Evolutionary conservation across 176 grass and related monocot genomes (phyloP).

Genomic region (Rhynchospora breviuscula): DNA sequence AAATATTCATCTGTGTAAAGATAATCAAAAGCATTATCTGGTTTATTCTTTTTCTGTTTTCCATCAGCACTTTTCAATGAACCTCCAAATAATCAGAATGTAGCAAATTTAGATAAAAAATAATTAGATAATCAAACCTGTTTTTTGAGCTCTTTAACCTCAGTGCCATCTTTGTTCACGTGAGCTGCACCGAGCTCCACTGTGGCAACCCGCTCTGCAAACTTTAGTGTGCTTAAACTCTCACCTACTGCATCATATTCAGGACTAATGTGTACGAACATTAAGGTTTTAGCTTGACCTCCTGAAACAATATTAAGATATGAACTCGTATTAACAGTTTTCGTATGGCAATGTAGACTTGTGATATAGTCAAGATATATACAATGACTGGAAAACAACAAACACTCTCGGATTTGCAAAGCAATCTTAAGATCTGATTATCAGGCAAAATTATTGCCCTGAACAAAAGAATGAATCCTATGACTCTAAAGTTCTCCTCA

Average conservation of each 20-base stretch:
- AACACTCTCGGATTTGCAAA: neutral
- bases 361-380: neutral
- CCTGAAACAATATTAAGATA: slow-evolving; percentile 41
- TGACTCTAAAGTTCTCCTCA: neutral
- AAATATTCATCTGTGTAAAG: neutral
- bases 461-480: neutral
- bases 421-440: neutral
- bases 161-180: slow-evolving; percentile 58
- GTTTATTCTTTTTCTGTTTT: neutral
- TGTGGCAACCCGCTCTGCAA: slow-evolving; percentile 77
- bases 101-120: slow-evolving; percentile 4
- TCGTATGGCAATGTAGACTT: neutral
- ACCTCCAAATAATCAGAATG: neutral
- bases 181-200: slow-evolving; percentile 70
- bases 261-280: slow-evolving; percentile 93
- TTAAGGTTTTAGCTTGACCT: slow-evolving; percentile 90
- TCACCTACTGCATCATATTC: slow-evolving; percentile 55
- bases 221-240: slow-evolving; percentile 81
- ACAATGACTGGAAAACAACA: neutral
- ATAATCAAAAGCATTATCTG: neutral
- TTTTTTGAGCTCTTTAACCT: slow-evolving; percentile 75
- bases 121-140: slow-evolving; percentile 38
- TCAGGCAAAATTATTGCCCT: neutral
- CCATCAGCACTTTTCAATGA: neutral
- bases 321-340: slow-evolving; percentile 7